Conservation (phyloP, 2,329 filamentous ascomycete genomes). For the Echinosphaeria canescens region DNA sequence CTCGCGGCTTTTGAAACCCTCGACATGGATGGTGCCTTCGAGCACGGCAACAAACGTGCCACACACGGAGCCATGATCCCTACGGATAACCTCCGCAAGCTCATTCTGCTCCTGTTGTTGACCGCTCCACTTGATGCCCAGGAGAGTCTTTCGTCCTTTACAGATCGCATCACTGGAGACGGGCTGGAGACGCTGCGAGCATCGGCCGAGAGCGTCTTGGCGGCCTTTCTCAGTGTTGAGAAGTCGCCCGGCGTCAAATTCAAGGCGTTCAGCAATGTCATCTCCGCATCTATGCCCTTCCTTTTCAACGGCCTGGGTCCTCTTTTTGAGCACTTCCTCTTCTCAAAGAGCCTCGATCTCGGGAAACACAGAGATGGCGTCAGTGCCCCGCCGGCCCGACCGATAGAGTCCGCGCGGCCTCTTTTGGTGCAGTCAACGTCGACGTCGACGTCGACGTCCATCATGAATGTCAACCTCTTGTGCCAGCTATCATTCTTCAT, state of each 20-base stretch:
- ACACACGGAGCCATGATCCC: slow-evolving; percentile 48
- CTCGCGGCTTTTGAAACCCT: slow-evolving; percentile 47
- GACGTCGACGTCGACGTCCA: slow-evolving; percentile 32
- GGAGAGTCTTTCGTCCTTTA: slow-evolving; percentile 40
- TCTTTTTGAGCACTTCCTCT: slow-evolving; percentile 56
- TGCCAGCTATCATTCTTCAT: slow-evolving; percentile 58
- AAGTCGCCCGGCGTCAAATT: slow-evolving; percentile 40
- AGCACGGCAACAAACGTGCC: slow-evolving; percentile 23
- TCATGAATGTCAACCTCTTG: slow-evolving; percentile 40
- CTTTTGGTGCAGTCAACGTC: slow-evolving; percentile 28
- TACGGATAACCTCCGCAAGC: slow-evolving; percentile 47
- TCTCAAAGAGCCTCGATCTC: slow-evolving; percentile 49
- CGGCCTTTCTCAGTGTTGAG: slow-evolving; percentile 43
- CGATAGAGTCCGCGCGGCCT: slow-evolving; percentile 17
- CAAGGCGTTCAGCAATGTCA: slow-evolving; percentile 33
- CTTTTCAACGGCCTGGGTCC: slow-evolving; percentile 46
- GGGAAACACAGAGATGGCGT: slow-evolving; percentile 22
- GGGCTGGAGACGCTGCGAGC: slow-evolving; percentile 35
- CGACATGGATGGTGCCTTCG: slow-evolving; percentile 38
- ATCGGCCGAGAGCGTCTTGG: slow-evolving; percentile 42
- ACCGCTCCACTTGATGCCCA: slow-evolving; percentile 41
- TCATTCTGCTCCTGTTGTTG: slow-evolving; percentile 49
- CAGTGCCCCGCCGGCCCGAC: slow-evolving; percentile 2
- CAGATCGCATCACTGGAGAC: slow-evolving; percentile 28
- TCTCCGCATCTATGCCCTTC: slow-evolving; percentile 38